These are phyloP conservation scores for Carex kokanica DNA, from an alignment of 176 grass and related monocot genomes.

Conservation along the genomic window DNA sequence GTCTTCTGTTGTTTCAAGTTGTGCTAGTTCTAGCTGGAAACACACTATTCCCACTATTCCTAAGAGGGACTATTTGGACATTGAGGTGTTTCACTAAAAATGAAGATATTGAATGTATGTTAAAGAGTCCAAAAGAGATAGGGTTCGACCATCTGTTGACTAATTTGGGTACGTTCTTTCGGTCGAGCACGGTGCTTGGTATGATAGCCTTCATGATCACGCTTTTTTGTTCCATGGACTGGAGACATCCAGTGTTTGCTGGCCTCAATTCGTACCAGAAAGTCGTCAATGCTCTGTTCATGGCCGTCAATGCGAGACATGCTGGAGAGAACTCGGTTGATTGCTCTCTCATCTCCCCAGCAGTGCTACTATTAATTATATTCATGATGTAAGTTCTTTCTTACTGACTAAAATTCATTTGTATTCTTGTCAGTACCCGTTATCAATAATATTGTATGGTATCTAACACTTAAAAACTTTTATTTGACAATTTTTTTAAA, in stretches of 20 bases:
- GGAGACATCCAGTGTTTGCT: conserved; percentile 47
- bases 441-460: background rate
- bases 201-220: conserved; percentile 1
- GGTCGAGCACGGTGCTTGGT: conserved; percentile 26
- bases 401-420: background rate
- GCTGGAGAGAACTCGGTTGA: conserved; percentile 74
- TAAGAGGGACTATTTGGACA: conserved; percentile 37
- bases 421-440: background rate
- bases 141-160: conserved; percentile 31
- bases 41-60: conserved; percentile 53
- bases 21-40: conserved; percentile 61
- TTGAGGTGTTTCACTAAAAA: conserved; percentile 11
- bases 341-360: conserved; percentile 54
- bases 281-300: conserved; percentile 51
- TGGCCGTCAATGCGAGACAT: conserved; percentile 52
- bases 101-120: conserved; percentile 29
- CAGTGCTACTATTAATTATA: conserved; percentile 46
- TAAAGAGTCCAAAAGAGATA: conserved; percentile 14
- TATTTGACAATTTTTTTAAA: background rate
- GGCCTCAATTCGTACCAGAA: conserved; percentile 52
- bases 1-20: conserved; percentile 50
- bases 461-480: background rate
- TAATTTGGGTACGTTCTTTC: conserved; percentile 10
- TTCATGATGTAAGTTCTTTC: conserved; percentile 56
- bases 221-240: conserved; percentile 52